Conservation (phyloP, 1,284 basidiomycete genomes). For the Cryptococcus sp. region DNA sequence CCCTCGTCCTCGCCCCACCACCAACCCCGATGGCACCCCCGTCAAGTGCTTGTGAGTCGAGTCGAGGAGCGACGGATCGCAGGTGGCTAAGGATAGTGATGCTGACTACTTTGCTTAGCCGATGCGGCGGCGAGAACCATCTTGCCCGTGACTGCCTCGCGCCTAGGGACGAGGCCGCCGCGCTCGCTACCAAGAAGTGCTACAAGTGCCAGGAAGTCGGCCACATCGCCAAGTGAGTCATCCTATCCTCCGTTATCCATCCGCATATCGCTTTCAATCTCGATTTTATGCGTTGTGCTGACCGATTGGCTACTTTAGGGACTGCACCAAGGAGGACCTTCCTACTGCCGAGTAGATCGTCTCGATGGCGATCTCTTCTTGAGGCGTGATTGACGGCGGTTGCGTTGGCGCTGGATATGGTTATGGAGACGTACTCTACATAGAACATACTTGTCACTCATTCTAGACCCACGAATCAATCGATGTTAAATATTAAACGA, state of each 20-base stretch:
- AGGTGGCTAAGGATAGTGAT: background rate
- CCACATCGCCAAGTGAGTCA: conserved; percentile 44
- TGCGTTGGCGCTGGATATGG: no score
- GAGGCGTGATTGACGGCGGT: no score
- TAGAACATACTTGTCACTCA: no score
- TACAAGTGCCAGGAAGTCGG: conserved; percentile 53
- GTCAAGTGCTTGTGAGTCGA: conserved; percentile 53
- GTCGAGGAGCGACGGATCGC: background rate
- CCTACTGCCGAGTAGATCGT: conserved; percentile 14
- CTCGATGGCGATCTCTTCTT: no score
- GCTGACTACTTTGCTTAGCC: conserved; percentile 27
- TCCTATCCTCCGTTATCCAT: no score
- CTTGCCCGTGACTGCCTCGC: conserved; percentile 53
- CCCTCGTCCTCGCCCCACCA: conserved; percentile 17
- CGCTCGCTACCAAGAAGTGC: conserved; percentile 48
- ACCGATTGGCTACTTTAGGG: conserved; percentile 3
- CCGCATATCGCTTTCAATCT: no score
- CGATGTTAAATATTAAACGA: no score
- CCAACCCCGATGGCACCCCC: conserved; percentile 48
- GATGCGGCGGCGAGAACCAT: conserved; percentile 53
- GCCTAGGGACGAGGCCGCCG: conserved; percentile 44
- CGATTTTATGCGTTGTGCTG: background rate
- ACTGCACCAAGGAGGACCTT: conserved; percentile 24
- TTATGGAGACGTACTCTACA: no score
- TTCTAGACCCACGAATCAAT: no score